Base-by-base conservation (phyloP, 352 stramenopile genomes). In the Phytophthora nicotianae region DNA sequence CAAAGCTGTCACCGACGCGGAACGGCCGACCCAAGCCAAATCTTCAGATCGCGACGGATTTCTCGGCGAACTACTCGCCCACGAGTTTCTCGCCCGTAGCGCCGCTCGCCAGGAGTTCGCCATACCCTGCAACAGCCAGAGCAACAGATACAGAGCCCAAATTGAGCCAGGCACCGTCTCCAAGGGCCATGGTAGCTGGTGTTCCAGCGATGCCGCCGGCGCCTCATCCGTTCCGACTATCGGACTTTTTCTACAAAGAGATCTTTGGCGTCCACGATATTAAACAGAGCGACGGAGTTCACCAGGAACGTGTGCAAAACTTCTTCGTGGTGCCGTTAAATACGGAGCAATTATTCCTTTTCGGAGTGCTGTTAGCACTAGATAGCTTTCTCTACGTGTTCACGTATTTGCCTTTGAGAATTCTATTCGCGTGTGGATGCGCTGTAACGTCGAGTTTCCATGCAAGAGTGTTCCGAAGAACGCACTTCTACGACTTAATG, bases 301-400 rank as follows among this genome's bases (percentile, higher is more conserved):
- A 92, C 50, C 80, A 91, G 27, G 79, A 91, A 60, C 86, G 86
- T 8, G 86, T 94, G 46, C 81, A 91, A 50, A 89, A 94, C 68
- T 94, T 94, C 62, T 77, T 94, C 26, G 79, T 79, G 13, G 82
- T 91, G 41, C 85, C 85, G 10, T 65, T 83, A 46, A 83, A 90
- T 50, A 89, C 80, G 8, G 86, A 94, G 62, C 76, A 91, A 51
- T 76, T 98, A 23, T 89, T 99, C 46, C 63, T 86, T 9, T 99
- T 98, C 65, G 96, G 96, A 19, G 90, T 99, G 45, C 86, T 98
- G 10, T 82, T 99, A 24, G 98, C 91, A 52, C 74, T 98, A 19
- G 97, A 99, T 78, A 98, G 91, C 45, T 99, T 99, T 64, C 74
- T 99, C 4, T 98, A 99, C 81, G 85, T 98, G 33, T 92, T 98